Evolutionary conservation across 2,329 filamentous ascomycete species (phyloP).

Genomic region (Colletotrichum lindemuthianum): DNA sequence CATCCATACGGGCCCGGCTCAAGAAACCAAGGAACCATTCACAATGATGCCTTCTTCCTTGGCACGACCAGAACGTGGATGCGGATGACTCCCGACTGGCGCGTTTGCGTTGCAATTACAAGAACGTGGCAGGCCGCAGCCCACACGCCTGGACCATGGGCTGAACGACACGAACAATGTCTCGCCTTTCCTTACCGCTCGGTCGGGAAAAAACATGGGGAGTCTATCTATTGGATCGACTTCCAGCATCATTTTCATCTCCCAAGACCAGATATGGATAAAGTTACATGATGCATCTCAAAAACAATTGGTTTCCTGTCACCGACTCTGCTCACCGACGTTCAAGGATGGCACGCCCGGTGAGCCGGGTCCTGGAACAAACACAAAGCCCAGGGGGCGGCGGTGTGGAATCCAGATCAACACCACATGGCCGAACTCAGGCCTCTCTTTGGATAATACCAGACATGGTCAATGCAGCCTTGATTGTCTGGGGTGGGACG

Average conservation of each 20-base stretch:
- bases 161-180: too few relatives aligned
- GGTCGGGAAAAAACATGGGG: too few relatives aligned
- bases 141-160: too few relatives aligned
- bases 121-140: too few relatives aligned
- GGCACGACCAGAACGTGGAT: too few relatives aligned
- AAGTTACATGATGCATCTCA: neutral
- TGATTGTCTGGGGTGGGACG: constrained; percentile 10
- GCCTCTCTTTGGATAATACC: constrained; percentile 26
- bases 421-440: constrained; percentile 29
- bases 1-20: too few relatives aligned
- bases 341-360: constrained; percentile 17
- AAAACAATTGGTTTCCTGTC: neutral
- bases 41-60: too few relatives aligned
- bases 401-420: constrained; percentile 11
- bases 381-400: neutral
- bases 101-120: too few relatives aligned
- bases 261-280: neutral
- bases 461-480: constrained; percentile 26
- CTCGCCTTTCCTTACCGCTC: too few relatives aligned
- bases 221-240: neutral
- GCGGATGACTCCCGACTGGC: too few relatives aligned
- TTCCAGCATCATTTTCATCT: neutral
- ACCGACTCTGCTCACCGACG: constrained; percentile 6
- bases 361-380: constrained; percentile 14
- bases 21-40: too few relatives aligned